Evolutionary conservation across 495 filamentous ascomycete species (phyloP).

Genomic region (Coniosporium apollinis): DNA sequence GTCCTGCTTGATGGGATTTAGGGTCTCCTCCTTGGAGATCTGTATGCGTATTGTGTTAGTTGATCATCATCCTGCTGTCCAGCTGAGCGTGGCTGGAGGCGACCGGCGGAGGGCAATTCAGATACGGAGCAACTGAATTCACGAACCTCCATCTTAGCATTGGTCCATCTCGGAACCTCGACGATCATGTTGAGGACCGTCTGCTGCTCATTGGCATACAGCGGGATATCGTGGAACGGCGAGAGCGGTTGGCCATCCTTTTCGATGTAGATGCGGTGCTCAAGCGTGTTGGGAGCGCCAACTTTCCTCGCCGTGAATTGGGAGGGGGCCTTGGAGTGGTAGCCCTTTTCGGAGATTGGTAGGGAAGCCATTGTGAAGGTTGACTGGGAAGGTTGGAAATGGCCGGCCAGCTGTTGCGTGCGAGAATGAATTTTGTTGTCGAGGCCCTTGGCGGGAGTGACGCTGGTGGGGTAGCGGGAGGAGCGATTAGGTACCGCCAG

Average conservation of each 20-base stretch:
- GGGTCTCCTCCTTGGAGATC: slow-evolving; percentile 94
- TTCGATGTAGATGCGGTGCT: slow-evolving; percentile 95
- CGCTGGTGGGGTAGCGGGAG: slow-evolving; percentile 7
- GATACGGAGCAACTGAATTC: neutral
- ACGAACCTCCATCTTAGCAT: slow-evolving; percentile 92
- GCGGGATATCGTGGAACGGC: slow-evolving; percentile 95
- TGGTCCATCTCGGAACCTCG: slow-evolving; percentile 98
- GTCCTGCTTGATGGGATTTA: slow-evolving; percentile 94
- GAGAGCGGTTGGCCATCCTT: slow-evolving; percentile 88
- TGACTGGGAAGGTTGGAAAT: slow-evolving; percentile 11
- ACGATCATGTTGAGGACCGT: slow-evolving; percentile 98
- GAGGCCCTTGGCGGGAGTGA: slow-evolving; percentile 7
- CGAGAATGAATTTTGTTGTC: slow-evolving; percentile 17
- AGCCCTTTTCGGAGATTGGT: slow-evolving; percentile 17
- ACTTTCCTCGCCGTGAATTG: slow-evolving; percentile 65
- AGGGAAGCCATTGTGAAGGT: slow-evolving; percentile 23
- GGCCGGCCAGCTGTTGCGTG: slow-evolving; percentile 19
- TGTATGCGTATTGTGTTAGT: slow-evolving; percentile 25
- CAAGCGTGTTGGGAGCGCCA: slow-evolving; percentile 77
- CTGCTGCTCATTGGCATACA: slow-evolving; percentile 88
- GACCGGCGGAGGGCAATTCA: too few species aligned
- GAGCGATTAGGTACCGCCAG: slow-evolving; percentile 16
- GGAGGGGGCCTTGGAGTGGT: slow-evolving; percentile 36
- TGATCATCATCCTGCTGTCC: slow-evolving; percentile 2
- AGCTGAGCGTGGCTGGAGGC: too few species aligned